A percentile compares a stretch with the other conserved stretches of the same genome.
Evolutionary conservation across 768 basidiomycete genomes (phyloP).

Genomic region (Exidia glandulosa): DNA sequence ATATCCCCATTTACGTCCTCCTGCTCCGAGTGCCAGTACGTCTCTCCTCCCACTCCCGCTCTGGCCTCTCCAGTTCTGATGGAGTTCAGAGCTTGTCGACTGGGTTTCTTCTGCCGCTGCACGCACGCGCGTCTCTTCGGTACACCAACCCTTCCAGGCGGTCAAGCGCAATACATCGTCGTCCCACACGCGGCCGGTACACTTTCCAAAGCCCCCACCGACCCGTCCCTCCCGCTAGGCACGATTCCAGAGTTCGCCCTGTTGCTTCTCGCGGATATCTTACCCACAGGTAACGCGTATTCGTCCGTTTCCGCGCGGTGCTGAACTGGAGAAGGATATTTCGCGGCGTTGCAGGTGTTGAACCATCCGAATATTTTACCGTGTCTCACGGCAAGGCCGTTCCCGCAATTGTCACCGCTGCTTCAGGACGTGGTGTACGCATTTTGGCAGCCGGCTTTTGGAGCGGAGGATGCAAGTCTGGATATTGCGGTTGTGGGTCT

Average conservation of each 20-base stretch:
- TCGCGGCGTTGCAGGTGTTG: conserved; percentile 60
- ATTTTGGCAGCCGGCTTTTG: too few relatives aligned
- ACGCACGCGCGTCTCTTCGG: conserved; percentile 53
- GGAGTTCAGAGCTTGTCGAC: conserved; percentile 48
- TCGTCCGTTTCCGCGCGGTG: background rate
- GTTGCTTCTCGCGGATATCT: conserved; percentile 63
- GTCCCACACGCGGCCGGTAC: conserved; percentile 75
- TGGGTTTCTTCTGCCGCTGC: conserved; percentile 67
- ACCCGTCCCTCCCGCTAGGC: conserved; percentile 4
- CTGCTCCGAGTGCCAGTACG: conserved; percentile 75
- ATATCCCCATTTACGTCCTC: conserved; percentile 74
- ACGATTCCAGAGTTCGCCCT: conserved; percentile 52
- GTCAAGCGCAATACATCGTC: conserved; percentile 70
- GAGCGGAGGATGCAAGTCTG: conserved; percentile 39
- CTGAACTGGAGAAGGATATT: conserved; percentile 26
- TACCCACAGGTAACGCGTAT: conserved; percentile 46
- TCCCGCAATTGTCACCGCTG: conserved; percentile 35
- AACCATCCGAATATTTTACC: conserved; percentile 62
- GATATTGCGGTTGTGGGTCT: conserved; percentile 62
- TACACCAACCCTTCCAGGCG: conserved; percentile 52
- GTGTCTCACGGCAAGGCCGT: conserved; percentile 45
- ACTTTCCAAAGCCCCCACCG: conserved; percentile 43
- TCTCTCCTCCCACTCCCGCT: conserved; percentile 5
- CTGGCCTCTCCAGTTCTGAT: background rate
- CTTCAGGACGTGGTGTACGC: background rate